Percentiles rank a stretch among this genome's conserved stretches.
Conservation (phyloP, 352 stramenopile species). For the Pseudoperonospora humuli region DNA sequence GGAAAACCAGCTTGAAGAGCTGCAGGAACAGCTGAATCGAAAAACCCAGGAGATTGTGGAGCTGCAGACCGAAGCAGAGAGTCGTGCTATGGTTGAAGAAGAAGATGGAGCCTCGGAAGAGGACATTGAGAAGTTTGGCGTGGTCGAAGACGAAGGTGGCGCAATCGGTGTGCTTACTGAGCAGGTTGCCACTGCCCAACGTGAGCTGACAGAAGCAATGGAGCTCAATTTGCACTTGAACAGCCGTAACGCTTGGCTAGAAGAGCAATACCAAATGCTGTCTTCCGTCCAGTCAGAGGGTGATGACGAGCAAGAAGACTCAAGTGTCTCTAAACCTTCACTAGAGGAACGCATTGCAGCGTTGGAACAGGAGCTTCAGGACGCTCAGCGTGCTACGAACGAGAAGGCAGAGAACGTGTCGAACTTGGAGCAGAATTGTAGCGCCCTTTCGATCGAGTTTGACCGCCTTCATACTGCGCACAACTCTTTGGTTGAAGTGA, state of each 20-base stretch:
- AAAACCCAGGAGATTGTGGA: conserved; percentile 47
- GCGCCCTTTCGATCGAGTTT: conserved; percentile 32
- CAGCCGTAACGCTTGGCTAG: conserved; percentile 69
- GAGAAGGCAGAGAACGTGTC: conserved; percentile 27
- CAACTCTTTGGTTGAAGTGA: conserved; percentile 20
- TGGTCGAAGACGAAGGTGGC: conserved; percentile 34
- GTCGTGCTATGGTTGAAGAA: conserved; percentile 2
- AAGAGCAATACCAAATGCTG: conserved; percentile 59
- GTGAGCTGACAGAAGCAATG: conserved; percentile 76
- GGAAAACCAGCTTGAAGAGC: conserved; percentile 46
- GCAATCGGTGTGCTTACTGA: conserved; percentile 61
- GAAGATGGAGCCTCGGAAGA: conserved; percentile 17
- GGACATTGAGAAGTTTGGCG: conserved; percentile 35
- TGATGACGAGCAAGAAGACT: conserved; percentile 28
- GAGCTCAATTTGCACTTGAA: conserved; percentile 74
- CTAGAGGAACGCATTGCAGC: conserved; percentile 23
- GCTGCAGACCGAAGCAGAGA: conserved; percentile 25
- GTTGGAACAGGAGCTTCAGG: conserved; percentile 36
- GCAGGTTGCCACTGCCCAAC: conserved; percentile 59
- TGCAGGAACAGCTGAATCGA: conserved; percentile 53
- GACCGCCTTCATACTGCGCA: conserved; percentile 27
- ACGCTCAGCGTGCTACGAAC: conserved; percentile 23
- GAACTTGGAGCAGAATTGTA: conserved; percentile 34
- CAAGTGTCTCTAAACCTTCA: conserved; percentile 11
- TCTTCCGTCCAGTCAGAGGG: conserved; percentile 25